Evolutionary conservation across 2,329 filamentous ascomycete genomes (phyloP), one percentile per base, ranked within the genome.

Genomic region (Metarhizium anisopliae): DNA sequence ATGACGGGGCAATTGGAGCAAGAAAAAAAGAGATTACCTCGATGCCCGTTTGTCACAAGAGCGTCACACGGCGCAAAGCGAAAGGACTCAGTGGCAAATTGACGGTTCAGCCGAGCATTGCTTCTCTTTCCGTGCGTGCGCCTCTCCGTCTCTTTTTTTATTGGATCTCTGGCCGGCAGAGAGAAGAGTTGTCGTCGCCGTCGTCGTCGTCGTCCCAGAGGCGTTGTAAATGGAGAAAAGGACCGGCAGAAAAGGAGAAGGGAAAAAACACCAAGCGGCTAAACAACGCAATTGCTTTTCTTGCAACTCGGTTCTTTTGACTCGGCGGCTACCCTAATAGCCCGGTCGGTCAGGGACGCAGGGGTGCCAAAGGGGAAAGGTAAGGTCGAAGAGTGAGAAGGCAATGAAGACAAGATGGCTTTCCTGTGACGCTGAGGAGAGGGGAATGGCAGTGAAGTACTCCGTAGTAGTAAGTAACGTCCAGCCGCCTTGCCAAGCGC

Each of bases 131-230:
- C 14, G 4, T 16, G 38, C 5, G 11, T 16, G 8, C 35, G 35
- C 35, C 35, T 13, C 13, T 36, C 8, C 6, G 6, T 6, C 40
- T 43, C 42, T 20, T 20, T 16, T 45, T 45, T 16, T 20, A 16
- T 14, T 29, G 3, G 10, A 18, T 49, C 57, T 58, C 55, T 56
- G 57, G 50, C 57, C 55, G 25, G 57, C 57, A 58, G 54, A 56
- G 56, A 54, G 47, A 51, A 47, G 30, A 42, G 45, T 20, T 4
- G 45, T 30, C 47, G 54, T 3, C 2, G n/a, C n/a, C n/a, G 20
- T 47, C 32, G 45, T 20, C 16, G 45, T 30, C 47, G 54, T 25
- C 25, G 25, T 47, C 25, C 51, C 14, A 25, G 36, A 47, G 49
- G 11, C 14, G 4, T 47, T 25, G 38, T 18, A 38, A 52, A 47